Conservation (phyloP, 176 grass and related monocot species). For the Urochloa ruziziensis region DNA sequence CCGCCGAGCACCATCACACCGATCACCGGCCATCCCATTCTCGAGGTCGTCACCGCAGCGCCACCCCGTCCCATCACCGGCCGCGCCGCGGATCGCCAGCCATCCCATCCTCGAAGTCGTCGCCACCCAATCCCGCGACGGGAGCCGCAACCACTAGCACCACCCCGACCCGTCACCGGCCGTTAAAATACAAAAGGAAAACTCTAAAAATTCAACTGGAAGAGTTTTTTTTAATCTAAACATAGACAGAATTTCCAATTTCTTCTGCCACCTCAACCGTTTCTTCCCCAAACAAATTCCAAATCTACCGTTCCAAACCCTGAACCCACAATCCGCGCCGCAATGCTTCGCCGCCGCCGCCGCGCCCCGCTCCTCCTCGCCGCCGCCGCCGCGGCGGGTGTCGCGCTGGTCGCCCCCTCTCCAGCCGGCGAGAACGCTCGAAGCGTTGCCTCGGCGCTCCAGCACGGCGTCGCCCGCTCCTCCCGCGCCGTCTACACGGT, state of each 20-base stretch:
- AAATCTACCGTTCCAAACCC: neutral
- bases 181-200: too few relatives aligned
- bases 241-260: neutral
- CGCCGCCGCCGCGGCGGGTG: constrained; percentile 28
- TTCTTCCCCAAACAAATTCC: neutral
- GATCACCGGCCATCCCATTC: too few relatives aligned
- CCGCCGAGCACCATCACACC: too few relatives aligned
- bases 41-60: too few relatives aligned
- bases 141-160: too few relatives aligned
- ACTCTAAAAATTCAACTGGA: too few relatives aligned
- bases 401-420: constrained; percentile 19
- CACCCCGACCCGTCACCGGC: too few relatives aligned
- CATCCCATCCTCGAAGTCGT: too few relatives aligned
- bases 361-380: constrained; percentile 37
- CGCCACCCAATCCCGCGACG: too few relatives aligned
- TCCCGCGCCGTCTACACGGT: constrained; percentile 80
- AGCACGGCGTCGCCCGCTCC: constrained; percentile 68
- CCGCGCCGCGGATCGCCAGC: too few relatives aligned
- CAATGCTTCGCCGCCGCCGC: constrained; percentile 33
- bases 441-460: constrained; percentile 26
- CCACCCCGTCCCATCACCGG: too few relatives aligned
- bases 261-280: neutral
- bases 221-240: neutral
- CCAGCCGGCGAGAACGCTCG: constrained; percentile 20
- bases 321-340: neutral